Base-by-base conservation (phyloP, 495 filamentous ascomycete species). In the Neurospora sp. region DNA sequence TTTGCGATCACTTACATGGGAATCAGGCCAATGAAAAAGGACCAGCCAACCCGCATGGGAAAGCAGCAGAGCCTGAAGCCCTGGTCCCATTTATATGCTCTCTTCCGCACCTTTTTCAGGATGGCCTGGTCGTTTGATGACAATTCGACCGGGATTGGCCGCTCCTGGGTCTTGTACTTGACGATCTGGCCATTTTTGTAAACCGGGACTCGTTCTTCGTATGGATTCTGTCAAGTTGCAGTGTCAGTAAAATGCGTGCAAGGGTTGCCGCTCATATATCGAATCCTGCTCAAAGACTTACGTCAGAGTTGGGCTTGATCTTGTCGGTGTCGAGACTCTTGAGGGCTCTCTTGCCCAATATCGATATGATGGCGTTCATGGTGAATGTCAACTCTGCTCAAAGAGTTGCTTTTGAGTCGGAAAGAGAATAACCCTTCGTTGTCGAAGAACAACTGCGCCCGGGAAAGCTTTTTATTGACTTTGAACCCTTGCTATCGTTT, bases 61-160 rank as follows among this genome's bases (percentile, higher is more conserved):
- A 89, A 88, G 77, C 91, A 86, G 77, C 88, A 94, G 80, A 91
- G 93, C 18, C 94, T 85, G 73, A 85, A 86, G 27, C 73, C 53
- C 86, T 90, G 90, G 81, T 99, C 96, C 44, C 97, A 87, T 31
- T 85, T 82, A 81, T 96, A 96, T 38, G 96, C 94, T 72, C 90
- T 86, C 74, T 89, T 85, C 77, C 95, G 93, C 75, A 96, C 91
- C 65, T 89, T 89, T 47, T 89, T 92, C 65, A 99, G 88, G 77
- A 97, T 87, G 71, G 90, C 86, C 75, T 85, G 87, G 80, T 99
- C 96, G 73, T 96, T 89, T 7, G 89, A 81, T 8, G 94, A 94
- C 70, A 98, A 86, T 27, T 91, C 91, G 7, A 85, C 85, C 0
- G 91, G 92, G 27, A 90, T 79, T 1, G 90, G 89, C 73, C 93